Conservation (phyloP, 2,329 filamentous ascomycete species). For the Xylariales sp. region DNA sequence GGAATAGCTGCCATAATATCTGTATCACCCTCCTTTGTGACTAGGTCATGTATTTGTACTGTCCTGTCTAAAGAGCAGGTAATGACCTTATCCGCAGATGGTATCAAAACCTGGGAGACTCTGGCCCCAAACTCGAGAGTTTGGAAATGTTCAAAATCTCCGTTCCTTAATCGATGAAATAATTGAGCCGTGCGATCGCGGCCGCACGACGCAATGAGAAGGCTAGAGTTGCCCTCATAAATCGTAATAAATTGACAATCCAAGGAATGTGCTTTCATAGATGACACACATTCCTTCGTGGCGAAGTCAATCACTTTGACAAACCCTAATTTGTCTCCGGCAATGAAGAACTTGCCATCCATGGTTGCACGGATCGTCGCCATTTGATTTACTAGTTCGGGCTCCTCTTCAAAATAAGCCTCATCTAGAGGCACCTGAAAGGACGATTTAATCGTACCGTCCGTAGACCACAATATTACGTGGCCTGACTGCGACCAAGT, state of each 20-base stretch:
- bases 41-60: slow-evolving; percentile 82
- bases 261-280: slow-evolving; percentile 85
- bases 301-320: slow-evolving; percentile 75
- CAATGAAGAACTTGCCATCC: slow-evolving; percentile 75
- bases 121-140: slow-evolving; percentile 93
- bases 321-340: slow-evolving; percentile 88
- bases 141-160: slow-evolving; percentile 81
- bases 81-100: slow-evolving; percentile 79
- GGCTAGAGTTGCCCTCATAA: slow-evolving; percentile 69
- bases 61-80: slow-evolving; percentile 92
- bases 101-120: slow-evolving; percentile 79
- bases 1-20: slow-evolving; percentile 81
- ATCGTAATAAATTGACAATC: slow-evolving; percentile 87
- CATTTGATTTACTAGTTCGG: slow-evolving; percentile 68
- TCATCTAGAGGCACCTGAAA: slow-evolving; percentile 78
- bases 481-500: slow-evolving; percentile 89
- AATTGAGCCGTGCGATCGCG: slow-evolving; percentile 93
- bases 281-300: slow-evolving; percentile 71
- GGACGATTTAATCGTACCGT: slow-evolving; percentile 74
- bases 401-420: slow-evolving; percentile 59
- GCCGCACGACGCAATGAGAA: slow-evolving; percentile 83
- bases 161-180: slow-evolving; percentile 71
- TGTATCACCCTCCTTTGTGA: slow-evolving; percentile 73
- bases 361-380: slow-evolving; percentile 69
- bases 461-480: slow-evolving; percentile 83